phyloP scores from a whole-genome alignment of 2,329 filamentous ascomycete species.

The Colletotrichum spinosum region DNA sequence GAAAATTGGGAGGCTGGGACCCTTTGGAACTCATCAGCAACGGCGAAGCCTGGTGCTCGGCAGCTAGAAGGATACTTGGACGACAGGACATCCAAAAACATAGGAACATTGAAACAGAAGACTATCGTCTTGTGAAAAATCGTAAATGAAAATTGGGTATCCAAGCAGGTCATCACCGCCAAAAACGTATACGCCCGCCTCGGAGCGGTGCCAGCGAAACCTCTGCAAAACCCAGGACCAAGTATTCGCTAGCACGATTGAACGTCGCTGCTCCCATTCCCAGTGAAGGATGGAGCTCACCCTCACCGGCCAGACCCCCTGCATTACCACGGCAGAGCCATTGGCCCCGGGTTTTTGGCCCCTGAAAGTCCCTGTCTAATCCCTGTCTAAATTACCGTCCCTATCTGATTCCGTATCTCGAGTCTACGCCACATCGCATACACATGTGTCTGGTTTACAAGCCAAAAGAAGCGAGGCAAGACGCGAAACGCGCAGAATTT shows the following conservation, averaged over 20 bases:
- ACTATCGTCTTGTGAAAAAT: not conserved
- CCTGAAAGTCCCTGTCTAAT: constrained; percentile 35
- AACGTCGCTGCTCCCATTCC: constrained; percentile 38
- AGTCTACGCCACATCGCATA: constrained; percentile 19
- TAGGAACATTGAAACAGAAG: not conserved
- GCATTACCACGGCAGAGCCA: constrained; percentile 32
- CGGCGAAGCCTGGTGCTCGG: constrained; percentile 36
- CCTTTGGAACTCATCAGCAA: constrained; percentile 27
- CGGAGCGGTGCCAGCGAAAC: not conserved
- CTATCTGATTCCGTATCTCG: constrained; percentile 23
- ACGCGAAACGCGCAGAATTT: not conserved
- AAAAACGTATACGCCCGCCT: constrained; percentile 17
- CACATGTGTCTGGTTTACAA: constrained; percentile 13
- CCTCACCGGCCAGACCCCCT: constrained; percentile 32
- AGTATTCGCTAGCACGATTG: constrained; percentile 42
- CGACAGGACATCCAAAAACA: not conserved
- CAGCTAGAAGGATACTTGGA: constrained; percentile 39
- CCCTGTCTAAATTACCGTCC: constrained; percentile 31
- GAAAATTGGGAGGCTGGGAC: constrained; percentile 39
- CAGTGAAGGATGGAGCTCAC: constrained; percentile 26
- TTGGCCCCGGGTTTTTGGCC: constrained; percentile 25
- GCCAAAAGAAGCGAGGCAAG: not conserved
- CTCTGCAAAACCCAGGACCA: constrained; percentile 1
- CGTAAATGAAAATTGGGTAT: constrained; percentile 31
- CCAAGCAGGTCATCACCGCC: constrained; percentile 5